Percentiles rank a stretch among this genome's conserved stretches.
These are phyloP conservation scores for Dissoconium aciculare DNA, from an alignment of 2,329 filamentous ascomycete species.

Conservation along the genomic window DNA sequence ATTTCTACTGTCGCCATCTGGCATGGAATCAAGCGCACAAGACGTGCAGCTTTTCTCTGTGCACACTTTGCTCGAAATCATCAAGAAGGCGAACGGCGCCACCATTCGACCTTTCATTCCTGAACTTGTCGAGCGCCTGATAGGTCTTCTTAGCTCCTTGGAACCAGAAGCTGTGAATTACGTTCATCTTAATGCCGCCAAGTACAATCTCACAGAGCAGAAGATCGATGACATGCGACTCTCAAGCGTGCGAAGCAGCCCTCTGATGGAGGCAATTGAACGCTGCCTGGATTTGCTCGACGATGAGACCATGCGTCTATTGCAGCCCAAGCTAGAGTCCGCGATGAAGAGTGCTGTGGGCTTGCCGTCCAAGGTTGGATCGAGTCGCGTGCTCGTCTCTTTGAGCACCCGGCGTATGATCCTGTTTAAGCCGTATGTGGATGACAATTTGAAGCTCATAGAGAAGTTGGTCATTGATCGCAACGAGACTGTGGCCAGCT, in stretches of 20 bases:
- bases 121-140: slow-evolving; percentile 62
- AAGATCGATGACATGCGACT: slow-evolving; percentile 80
- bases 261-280: slow-evolving; percentile 84
- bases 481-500: slow-evolving; percentile 84
- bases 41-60: slow-evolving; percentile 72
- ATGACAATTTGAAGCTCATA: slow-evolving; percentile 60
- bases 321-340: slow-evolving; percentile 57
- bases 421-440: slow-evolving; percentile 60
- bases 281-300: slow-evolving; percentile 76
- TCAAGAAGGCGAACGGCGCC: slow-evolving; percentile 69
- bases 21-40: slow-evolving; percentile 73
- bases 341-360: slow-evolving; percentile 78
- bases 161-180: slow-evolving; percentile 87
- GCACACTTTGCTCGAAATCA: slow-evolving; percentile 71
- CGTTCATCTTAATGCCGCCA: slow-evolving; percentile 72
- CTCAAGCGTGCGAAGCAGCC: slow-evolving; percentile 66
- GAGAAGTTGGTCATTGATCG: slow-evolving; percentile 74
- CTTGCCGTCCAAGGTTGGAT: slow-evolving; percentile 86
- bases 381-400: slow-evolving; percentile 68
- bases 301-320: slow-evolving; percentile 55
- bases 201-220: slow-evolving; percentile 72
- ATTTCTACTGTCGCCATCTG: slow-evolving; percentile 77
- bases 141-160: slow-evolving; percentile 70
- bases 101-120: slow-evolving; percentile 68
- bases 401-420: slow-evolving; percentile 66